Base-by-base conservation (phyloP, 306 rosid genomes). In the Malus fusca region DNA sequence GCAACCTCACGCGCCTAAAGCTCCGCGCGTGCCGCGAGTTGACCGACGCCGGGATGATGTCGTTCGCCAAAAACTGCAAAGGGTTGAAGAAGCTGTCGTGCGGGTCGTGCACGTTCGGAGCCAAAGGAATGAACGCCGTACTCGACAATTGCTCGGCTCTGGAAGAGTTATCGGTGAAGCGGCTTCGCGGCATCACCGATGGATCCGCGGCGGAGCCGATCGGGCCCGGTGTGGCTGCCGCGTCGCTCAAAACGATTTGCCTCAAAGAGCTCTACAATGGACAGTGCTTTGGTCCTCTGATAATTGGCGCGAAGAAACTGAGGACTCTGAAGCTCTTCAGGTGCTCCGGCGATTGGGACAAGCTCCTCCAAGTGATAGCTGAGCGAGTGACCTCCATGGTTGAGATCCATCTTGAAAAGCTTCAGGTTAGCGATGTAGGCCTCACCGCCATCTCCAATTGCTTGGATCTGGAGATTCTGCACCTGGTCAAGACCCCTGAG, bases 331-430 rank as follows among this genome's bases (percentile, higher is more conserved):
- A 96, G 80, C 96, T 96, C 28, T 92, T 83, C 84, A 81, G 97
- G 53, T 96, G 99, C 77, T 85, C 97, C 1, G 99, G 98, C 6
- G 99, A 96, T 70, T 96, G 99, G 99, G 99, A 96, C 61, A 84
- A 83, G 63, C 87, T 96, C n/a, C 85, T 96, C 58, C 85, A 85
- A 18, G 73, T 79, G 11, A 23, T 89, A 25, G 84, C 89, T 0
- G 89, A 88, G 26, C 69, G 85, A 12, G 85, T 75, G 2, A 46
- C 86, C 6, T 87, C 86, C 48, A 75, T 96, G 77, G 86, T 88
- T 62, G 99, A 96, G 79, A 77, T 96, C 10, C 99, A 96, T 79
- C 88, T 96, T 4, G 99, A 96, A 80, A 89, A 92, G 88, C 90
- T 90, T 55, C 98, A 90, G 79, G 96, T 96, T 5, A 90, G 89